phyloP scores from a whole-genome alignment of 169 alveolate species.

The Cytauxzoon felis region DNA sequence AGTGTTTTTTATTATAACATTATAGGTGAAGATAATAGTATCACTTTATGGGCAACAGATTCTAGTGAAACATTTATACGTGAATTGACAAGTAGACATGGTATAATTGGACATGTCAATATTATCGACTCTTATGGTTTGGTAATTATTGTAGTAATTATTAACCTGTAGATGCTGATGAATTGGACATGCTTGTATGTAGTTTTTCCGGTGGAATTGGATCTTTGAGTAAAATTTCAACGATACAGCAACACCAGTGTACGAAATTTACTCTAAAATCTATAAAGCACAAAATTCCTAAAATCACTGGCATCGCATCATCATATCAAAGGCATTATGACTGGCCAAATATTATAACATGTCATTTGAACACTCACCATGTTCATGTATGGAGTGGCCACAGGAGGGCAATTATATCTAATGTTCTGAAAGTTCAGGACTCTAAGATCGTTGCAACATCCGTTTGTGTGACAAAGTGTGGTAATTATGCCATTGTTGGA shows the following conservation, averaged over 20 bases:
- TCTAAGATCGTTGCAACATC: slow-evolving; percentile 72
- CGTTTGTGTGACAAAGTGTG: slow-evolving; percentile 86
- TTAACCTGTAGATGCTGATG: slow-evolving; percentile 27
- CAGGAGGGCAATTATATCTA: slow-evolving; percentile 12
- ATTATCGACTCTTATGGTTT: slow-evolving; percentile 34
- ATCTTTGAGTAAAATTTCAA: slow-evolving; percentile 48
- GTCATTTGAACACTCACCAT: slow-evolving; percentile 67
- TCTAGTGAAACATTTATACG: slow-evolving; percentile 45
- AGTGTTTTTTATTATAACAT: not conserved
- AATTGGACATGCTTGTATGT: slow-evolving; percentile 55
- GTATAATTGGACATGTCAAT: slow-evolving; percentile 38
- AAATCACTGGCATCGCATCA: slow-evolving; percentile 24
- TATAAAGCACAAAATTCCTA: slow-evolving; percentile 8
- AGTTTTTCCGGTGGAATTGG: slow-evolving; percentile 32
- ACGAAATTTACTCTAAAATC: slow-evolving; percentile 38
- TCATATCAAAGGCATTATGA: slow-evolving; percentile 65
- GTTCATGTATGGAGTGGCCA: slow-evolving; percentile 78
- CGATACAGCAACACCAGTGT: slow-evolving; percentile 57
- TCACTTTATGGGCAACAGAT: slow-evolving; percentile 54
- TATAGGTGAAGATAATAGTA: slow-evolving; percentile 27
- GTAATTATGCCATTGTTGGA: slow-evolving; percentile 91
- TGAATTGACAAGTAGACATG: slow-evolving; percentile 46
- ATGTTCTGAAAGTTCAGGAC: slow-evolving; percentile 15
- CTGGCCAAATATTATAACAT: slow-evolving; percentile 73
- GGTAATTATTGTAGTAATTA: not conserved